A percentile compares a stretch with the other conserved stretches of the same genome.
Evolutionary conservation across 2,329 filamentous ascomycete genomes (phyloP).

Genomic region (Fusarium redolens): DNA sequence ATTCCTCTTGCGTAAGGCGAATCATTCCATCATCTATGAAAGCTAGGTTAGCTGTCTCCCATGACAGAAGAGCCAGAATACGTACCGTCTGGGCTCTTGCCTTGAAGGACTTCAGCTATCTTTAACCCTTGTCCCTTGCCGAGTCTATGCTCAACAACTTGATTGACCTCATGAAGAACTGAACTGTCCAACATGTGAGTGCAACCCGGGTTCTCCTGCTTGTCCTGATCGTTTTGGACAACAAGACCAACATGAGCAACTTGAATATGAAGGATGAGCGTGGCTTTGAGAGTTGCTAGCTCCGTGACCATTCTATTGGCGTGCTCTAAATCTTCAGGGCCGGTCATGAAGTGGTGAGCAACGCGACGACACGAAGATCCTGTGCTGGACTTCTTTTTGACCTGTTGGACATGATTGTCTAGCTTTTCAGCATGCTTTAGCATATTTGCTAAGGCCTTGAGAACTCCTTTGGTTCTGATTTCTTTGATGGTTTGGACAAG

Average conservation of each 20-base stretch:
- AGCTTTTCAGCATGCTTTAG: neutral
- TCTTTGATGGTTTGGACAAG: neutral
- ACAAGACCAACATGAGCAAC: neutral
- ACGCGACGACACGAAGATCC: neutral
- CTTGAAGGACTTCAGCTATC: neutral
- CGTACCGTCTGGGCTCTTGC: neutral
- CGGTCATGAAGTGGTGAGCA: neutral
- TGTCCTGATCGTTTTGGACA: neutral
- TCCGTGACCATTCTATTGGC: neutral
- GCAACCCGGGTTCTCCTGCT: neutral
- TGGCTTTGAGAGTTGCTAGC: neutral
- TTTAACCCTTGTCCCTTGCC: neutral
- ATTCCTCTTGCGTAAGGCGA: constrained; percentile 2
- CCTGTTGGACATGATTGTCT: neutral
- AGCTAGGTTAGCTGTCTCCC: neutral
- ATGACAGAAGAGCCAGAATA: too few species aligned
- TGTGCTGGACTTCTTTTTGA: neutral
- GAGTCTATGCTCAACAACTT: neutral
- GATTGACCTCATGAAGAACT: neutral
- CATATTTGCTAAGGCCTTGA: neutral
- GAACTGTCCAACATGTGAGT: neutral
- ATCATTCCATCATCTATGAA: neutral
- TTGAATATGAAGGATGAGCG: constrained; percentile 2
- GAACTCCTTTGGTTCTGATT: neutral
- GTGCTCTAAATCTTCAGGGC: neutral